phyloP scores from a whole-genome alignment of 495 filamentous ascomycete genomes.

The Articulospora tetracladia region DNA sequence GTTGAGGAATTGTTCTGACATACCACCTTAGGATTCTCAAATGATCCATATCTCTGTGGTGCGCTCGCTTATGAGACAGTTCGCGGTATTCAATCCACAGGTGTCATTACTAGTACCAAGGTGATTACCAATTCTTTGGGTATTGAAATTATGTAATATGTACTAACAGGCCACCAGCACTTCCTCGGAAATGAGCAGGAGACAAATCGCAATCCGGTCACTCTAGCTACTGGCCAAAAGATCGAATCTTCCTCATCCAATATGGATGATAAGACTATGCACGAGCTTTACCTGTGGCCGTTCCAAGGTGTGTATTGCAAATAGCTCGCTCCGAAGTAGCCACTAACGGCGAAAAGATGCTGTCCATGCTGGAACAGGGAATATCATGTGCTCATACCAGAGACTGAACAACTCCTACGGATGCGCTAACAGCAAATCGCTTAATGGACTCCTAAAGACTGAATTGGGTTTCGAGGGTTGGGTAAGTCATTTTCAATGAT shows the following conservation, averaged over 20 bases:
- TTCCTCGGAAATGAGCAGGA: constrained; percentile 67
- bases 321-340: not conserved
- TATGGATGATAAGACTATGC: constrained; percentile 64
- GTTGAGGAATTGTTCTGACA: not conserved
- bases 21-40: not conserved
- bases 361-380: constrained; percentile 54
- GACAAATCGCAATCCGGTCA: constrained; percentile 47
- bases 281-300: constrained; percentile 71
- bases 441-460: constrained; percentile 60
- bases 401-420: constrained; percentile 62
- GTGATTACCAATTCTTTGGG: too few species aligned
- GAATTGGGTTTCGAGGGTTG: constrained; percentile 66
- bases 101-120: constrained; percentile 42
- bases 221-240: constrained; percentile 29
- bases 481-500: constrained; percentile 62
- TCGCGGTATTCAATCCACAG: constrained; percentile 44
- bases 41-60: constrained; percentile 33
- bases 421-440: constrained; percentile 57
- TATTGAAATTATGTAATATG: too few species aligned
- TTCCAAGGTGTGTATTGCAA: constrained; percentile 38
- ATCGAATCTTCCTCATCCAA: constrained; percentile 49
- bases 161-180: too few species aligned
- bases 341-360: constrained; percentile 40
- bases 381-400: constrained; percentile 69
- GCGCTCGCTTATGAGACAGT: constrained; percentile 41